phyloP scores from a whole-genome alignment of 1,139 yeast genomes.

The Nakaseomyces uthaithaninus region DNA sequence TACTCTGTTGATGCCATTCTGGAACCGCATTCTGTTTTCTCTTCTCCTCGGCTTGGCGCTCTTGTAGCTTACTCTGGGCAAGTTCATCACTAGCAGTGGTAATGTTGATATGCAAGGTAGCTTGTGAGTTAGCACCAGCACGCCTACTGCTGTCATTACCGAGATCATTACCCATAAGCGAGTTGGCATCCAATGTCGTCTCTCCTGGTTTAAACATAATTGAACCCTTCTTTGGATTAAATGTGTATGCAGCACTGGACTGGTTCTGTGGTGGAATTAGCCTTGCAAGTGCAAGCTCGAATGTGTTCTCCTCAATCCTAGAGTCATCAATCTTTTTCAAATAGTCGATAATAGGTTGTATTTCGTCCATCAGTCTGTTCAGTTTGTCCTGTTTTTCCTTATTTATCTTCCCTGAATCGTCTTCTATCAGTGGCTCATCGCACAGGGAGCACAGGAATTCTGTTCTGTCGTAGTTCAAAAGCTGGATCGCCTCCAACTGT shows the following conservation, averaged over 20 bases:
- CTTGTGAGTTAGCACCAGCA: constrained; percentile 38
- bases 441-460: constrained; percentile 83
- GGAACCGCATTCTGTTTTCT: constrained; percentile 92
- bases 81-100: constrained; percentile 80
- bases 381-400: constrained; percentile 73
- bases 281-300: constrained; percentile 68
- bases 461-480: constrained; percentile 69
- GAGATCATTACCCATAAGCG: constrained; percentile 26
- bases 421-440: constrained; percentile 67
- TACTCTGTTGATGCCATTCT: constrained; percentile 88
- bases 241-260: constrained; percentile 54
- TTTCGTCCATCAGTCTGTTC: constrained; percentile 77
- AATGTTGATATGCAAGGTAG: constrained; percentile 83
- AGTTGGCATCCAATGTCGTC: constrained; percentile 26
- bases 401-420: constrained; percentile 79
- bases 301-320: constrained; percentile 78
- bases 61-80: constrained; percentile 55
- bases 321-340: constrained; percentile 81
- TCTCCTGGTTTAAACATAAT: constrained; percentile 36
- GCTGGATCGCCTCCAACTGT: constrained; percentile 79
- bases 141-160: constrained; percentile 34
- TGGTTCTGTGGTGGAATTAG: constrained; percentile 80
- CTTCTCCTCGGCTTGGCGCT: constrained; percentile 63
- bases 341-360: constrained; percentile 79
- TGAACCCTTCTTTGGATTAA: constrained; percentile 37